Evolutionary conservation across 495 filamentous ascomycete species (phyloP), one percentile per base, ranked within the genome.

Genomic region (Xanthoparmelia taractica): DNA sequence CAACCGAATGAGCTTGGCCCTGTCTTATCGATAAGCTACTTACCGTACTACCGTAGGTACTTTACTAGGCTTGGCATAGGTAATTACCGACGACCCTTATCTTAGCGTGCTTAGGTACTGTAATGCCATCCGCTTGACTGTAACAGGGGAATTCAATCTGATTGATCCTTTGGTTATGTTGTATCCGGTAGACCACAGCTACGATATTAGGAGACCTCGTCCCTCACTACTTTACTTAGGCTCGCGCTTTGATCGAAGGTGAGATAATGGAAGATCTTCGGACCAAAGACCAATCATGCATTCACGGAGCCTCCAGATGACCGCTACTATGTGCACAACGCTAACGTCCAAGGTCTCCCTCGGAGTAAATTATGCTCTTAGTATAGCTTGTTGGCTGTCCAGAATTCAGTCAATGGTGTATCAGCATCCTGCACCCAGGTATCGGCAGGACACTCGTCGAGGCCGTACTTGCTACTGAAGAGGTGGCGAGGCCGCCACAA

Each of bases 331-430:
- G 2, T 2, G 17, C 20, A 33, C 8, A 0, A 55, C 25, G 36
- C 18, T 13, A 0, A 31, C 29, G 38, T 13, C 41, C 57, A 58
- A 38, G 41, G 15, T 40, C 5, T 2, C n/a, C 15, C 38, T 1
- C 13, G 4, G 2, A 10, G 7, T 3, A 40, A 2, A 34, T 17
- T 7, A 6, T 1, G 10, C 2, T 13, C 12, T 58, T 33, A 63
- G 27, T 63, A 63, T 54, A 63, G 40, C 61, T 58, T 63, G 23
- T 63, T 54, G n/a, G 61, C 54, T 58, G 54, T 58, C 61, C 61
- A 63, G 18, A 63, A 63, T 4, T n/a, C 15, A 37, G 61, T 37
- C 1, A 63, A 41, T 18, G n/a, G 23, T 33, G 40, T 4, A 31
- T 63, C 54, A 47, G 37, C 40, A 17, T 23, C 50, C 3, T 29